Evolutionary conservation across 1,284 basidiomycete species (phyloP), one percentile per base, ranked within the genome.

Genomic region (Tremellales sp.): DNA sequence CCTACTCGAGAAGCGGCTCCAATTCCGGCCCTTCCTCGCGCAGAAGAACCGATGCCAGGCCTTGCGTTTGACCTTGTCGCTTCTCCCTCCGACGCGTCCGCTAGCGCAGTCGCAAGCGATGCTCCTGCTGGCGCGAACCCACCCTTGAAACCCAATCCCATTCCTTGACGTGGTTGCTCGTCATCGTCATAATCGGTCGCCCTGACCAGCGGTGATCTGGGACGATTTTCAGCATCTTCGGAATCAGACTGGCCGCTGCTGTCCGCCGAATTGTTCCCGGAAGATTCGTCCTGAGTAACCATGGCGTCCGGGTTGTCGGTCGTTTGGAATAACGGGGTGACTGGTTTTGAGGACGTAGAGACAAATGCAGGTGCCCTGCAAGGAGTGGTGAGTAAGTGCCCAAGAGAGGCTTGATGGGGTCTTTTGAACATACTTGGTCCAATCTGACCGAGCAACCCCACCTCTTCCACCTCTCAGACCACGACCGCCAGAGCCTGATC

Each of bases 341-440:
- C 21, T 13, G 37, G n/a, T n/a, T 45, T 39, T 26, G 21, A 16
- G 10, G 29, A n/a, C 29, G 32, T 44, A 14, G 50, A 53, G 24
- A 65, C 61, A 63, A 91, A 91, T 0, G 83, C 77, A 13, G 87
- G 87, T 3, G 86, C 86, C 58, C 73, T 75, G 40, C 16, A 48
- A 22, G 25, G n/a, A 19, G 13, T 14, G n/a, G 24, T 13, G 18
- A 1, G 18, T 14, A 45, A 36, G 32, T 16, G 18, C 26, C 43
- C 21, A 43, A 48, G 44, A 40, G 14, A 31, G 31, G 18, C 13
- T 25, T 28, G 27, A 10, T 10, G 10, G 10, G 29, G 10, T n/a
- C 10, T 10, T 10, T n/a, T 9, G n/a, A 21, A 70, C 72, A 51
- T 51, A 75, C 76, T 86, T 88, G 36, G 86, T 79, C 59, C 69